Conservation (phyloP, 2,329 filamentous ascomycete genomes). For the Penicillium sclerotiorum region DNA sequence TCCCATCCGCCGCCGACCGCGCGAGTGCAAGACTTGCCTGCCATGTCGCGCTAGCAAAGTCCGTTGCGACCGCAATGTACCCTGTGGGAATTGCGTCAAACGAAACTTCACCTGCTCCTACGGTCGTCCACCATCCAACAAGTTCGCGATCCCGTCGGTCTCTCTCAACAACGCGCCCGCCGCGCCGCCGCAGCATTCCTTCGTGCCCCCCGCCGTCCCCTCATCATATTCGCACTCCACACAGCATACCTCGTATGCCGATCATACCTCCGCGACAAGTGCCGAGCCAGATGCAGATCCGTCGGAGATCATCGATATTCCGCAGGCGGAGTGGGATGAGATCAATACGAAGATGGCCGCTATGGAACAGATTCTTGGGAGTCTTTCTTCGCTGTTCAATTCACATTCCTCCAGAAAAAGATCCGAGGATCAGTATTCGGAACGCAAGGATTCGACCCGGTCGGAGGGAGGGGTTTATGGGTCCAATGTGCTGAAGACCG, state of each 20-base stretch:
- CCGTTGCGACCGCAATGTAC: slow-evolving; percentile 46
- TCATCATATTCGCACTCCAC: slow-evolving; percentile 12
- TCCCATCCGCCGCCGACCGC: slow-evolving; percentile 39
- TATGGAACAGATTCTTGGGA: slow-evolving; percentile 39
- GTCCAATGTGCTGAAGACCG: slow-evolving; percentile 44
- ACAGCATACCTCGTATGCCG: slow-evolving; percentile 24
- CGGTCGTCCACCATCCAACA: slow-evolving; percentile 30
- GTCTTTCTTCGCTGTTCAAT: slow-evolving; percentile 34
- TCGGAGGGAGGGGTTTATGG: slow-evolving; percentile 34
- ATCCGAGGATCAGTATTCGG: slow-evolving; percentile 13
- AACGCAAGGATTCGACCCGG: slow-evolving; percentile 21
- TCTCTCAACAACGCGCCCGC: slow-evolving; percentile 16
- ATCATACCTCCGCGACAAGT: slow-evolving; percentile 18
- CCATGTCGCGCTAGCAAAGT: slow-evolving; percentile 56
- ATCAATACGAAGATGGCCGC: slow-evolving; percentile 38
- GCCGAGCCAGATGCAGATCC: slow-evolving; percentile 22
- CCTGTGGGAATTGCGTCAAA: slow-evolving; percentile 46
- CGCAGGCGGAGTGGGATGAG: slow-evolving; percentile 39
- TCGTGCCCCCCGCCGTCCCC: slow-evolving; percentile 15
- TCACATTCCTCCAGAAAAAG: slow-evolving; percentile 26
- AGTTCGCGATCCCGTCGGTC: slow-evolving; percentile 15
- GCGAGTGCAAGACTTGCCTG: slow-evolving; percentile 51
- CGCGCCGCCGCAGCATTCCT: slow-evolving; percentile 21
- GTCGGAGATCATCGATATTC: slow-evolving; percentile 34
- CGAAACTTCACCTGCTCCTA: slow-evolving; percentile 44